Conservation (phyloP, 2,329 filamentous ascomycete genomes). For the Aureobasidium mangrovei region DNA sequence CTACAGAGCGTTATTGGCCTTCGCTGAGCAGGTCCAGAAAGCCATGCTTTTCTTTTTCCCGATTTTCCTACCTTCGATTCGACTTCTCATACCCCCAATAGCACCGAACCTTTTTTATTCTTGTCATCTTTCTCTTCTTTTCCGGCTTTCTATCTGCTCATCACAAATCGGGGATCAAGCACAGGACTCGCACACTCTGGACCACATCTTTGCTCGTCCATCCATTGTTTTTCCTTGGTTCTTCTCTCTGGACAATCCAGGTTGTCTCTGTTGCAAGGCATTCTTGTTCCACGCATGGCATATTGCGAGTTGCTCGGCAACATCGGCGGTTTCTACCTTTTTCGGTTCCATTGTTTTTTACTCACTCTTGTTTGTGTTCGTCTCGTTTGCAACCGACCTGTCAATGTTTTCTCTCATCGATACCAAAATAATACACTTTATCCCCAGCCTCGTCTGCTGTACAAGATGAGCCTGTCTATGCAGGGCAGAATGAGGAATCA, state of each 20-base stretch:
- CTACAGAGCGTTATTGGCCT: conserved; percentile 21
- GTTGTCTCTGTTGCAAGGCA: neutral
- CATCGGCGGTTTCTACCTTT: no score
- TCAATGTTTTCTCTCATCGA: no score
- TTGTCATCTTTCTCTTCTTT: neutral
- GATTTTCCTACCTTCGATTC: conserved; percentile 8
- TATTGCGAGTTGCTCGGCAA: no score
- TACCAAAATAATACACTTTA: no score
- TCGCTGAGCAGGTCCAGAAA: conserved; percentile 13
- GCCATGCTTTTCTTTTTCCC: neutral
- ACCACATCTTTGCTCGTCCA: neutral
- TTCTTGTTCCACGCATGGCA: no score
- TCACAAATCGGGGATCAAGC: neutral
- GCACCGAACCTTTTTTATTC: conserved; percentile 9
- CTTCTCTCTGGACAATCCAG: neutral
- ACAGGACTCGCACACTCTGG: neutral
- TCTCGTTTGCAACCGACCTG: no score
- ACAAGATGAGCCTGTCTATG: no score
- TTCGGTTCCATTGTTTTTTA: no score
- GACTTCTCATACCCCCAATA: conserved; percentile 11
- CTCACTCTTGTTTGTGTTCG: no score
- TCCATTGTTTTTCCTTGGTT: neutral
- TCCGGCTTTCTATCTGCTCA: neutral
- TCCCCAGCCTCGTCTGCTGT: no score
- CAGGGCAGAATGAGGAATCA: no score